These are phyloP conservation scores for Seiridium unicorne DNA, from an alignment of 2,329 filamentous ascomycete species.

Conservation along the genomic window DNA sequence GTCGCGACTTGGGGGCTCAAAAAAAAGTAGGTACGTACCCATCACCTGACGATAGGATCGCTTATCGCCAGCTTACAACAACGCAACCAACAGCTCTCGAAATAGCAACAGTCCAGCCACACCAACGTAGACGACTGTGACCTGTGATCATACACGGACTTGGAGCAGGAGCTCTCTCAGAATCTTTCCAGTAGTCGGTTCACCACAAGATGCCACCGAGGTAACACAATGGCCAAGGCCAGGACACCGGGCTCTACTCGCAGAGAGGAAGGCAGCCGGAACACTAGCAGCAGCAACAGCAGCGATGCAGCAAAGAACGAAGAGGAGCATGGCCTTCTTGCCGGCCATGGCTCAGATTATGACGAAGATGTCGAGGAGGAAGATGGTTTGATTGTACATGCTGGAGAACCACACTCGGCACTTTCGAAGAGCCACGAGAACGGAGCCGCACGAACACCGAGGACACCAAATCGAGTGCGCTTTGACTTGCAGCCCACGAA, in stretches of 20 bases:
- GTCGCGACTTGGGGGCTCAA: too few species aligned
- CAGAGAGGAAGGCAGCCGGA: conserved; percentile 32
- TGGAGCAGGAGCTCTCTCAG: neutral
- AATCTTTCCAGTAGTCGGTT: neutral
- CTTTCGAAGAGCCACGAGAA: neutral
- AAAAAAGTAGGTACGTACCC: neutral
- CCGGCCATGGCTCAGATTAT: conserved; percentile 21
- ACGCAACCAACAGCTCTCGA: neutral
- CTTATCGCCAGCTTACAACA: conserved; percentile 5
- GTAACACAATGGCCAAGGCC: conserved; percentile 43
- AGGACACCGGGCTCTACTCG: conserved; percentile 26
- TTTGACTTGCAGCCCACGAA: conserved; percentile 47
- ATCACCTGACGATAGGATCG: conserved; percentile 1
- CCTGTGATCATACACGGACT: neutral
- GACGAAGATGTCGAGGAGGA: conserved; percentile 17
- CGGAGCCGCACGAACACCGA: conserved; percentile 34
- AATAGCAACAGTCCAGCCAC: neutral
- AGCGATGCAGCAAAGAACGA: conserved; percentile 25
- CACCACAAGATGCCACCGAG: conserved; percentile 35
- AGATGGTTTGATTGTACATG: conserved; percentile 5
- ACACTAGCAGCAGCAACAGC: conserved; percentile 12
- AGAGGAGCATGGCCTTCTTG: conserved; percentile 38
- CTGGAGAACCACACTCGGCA: neutral
- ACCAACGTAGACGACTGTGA: neutral
- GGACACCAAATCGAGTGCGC: conserved; percentile 65